Evolutionary conservation across 345 rosid species (phyloP).

Genomic region (Brassica incana): DNA sequence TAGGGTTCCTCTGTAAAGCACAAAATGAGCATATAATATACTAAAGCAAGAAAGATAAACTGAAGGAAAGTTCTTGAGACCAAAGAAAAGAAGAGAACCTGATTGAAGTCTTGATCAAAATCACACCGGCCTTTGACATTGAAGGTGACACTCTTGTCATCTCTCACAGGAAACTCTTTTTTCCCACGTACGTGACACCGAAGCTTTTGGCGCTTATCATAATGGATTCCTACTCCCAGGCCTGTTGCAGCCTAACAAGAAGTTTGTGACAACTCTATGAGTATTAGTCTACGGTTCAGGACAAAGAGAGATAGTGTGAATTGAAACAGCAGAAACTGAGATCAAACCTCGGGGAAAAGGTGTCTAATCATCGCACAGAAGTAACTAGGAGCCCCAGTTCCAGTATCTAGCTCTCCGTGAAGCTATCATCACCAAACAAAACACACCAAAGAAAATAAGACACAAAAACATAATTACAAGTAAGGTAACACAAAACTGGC

Average conservation of each 20-base stretch:
- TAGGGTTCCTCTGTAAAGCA: conserved; percentile 65
- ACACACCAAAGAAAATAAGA: conserved; percentile 11
- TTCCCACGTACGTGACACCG: conserved; percentile 67
- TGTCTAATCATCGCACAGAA: conserved; percentile 69
- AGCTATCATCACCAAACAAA: conserved; percentile 48
- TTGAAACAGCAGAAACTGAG: not conserved
- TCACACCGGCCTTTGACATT: conserved; percentile 72
- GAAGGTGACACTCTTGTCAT: conserved; percentile 52
- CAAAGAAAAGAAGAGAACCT: conserved; percentile 44
- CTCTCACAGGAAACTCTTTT: conserved; percentile 65
- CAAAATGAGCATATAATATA: not conserved
- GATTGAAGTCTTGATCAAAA: conserved; percentile 68
- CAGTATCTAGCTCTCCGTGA: conserved; percentile 89
- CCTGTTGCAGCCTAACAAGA: conserved; percentile 57
- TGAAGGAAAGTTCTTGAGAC: not conserved
- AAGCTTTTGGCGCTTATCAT: conserved; percentile 67
- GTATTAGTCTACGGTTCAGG: conserved; percentile 12
- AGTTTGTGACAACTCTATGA: conserved; percentile 8
- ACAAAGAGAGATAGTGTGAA: not conserved
- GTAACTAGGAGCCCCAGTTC: conserved; percentile 60
- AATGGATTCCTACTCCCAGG: conserved; percentile 69
- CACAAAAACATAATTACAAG: not conserved
- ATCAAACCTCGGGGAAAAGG: conserved; percentile 62
- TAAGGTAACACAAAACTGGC: not conserved
- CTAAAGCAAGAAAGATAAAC: not conserved